Evolutionary conservation across 768 basidiomycete species (phyloP).

Genomic region (Psilocybe subaeruginosa): DNA sequence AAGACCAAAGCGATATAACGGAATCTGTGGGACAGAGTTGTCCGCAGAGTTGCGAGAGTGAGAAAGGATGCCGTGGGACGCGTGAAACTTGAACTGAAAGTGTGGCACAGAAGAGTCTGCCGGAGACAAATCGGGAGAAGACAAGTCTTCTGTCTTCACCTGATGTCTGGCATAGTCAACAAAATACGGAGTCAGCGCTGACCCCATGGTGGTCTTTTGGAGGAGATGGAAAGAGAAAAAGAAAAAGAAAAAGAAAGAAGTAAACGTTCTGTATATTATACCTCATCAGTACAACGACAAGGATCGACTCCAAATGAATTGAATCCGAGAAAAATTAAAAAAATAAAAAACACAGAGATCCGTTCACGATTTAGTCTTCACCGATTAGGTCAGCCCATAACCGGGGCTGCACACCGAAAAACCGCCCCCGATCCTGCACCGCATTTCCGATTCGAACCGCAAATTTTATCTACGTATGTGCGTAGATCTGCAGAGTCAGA

Average conservation of each 20-base stretch:
- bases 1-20: conserved; percentile 38
- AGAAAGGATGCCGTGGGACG: conserved; percentile 38
- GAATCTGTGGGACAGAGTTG: conserved; percentile 28
- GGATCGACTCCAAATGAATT: conserved; percentile 16
- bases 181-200: conserved; percentile 9
- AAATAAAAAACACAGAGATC: conserved; percentile 15
- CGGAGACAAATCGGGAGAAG: conserved; percentile 47
- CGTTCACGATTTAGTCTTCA: conserved; percentile 10
- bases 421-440: conserved; percentile 4
- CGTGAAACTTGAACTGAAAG: conserved; percentile 19
- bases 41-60: conserved; percentile 35
- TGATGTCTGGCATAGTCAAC: conserved; percentile 11
- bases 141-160: conserved; percentile 46
- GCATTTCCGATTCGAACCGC: conserved; percentile 5
- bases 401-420: background rate
- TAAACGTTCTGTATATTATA: conserved; percentile 13
- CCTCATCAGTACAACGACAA: conserved; percentile 3
- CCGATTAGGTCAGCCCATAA: conserved; percentile 6
- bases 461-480: background rate
- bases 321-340: conserved; percentile 17
- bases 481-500: background rate
- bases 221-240: conserved; percentile 5
- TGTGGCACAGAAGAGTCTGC: conserved; percentile 19
- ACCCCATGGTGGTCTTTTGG: conserved; percentile 11
- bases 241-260: background rate